A percentile compares a stretch with the other conserved stretches of the same genome.
phyloP scores from a whole-genome alignment of 163 green algal species.

The Scenedesmus sp. region DNA sequence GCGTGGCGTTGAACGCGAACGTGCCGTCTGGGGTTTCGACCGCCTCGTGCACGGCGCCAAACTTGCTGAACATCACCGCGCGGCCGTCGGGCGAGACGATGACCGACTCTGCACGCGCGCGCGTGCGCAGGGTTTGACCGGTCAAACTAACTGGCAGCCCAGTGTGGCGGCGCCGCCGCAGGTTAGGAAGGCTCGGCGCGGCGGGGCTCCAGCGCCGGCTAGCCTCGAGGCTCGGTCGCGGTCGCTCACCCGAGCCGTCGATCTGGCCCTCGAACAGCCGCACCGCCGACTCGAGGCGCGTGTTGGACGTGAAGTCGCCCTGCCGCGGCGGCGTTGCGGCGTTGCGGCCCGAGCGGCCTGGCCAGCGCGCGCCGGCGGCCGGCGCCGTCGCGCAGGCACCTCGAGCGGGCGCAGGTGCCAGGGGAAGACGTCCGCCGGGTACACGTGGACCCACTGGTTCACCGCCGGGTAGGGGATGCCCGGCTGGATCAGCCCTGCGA shows the following conservation, averaged over 20 bases:
- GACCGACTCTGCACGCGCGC: slow-evolving; percentile 58
- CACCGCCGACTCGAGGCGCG: slow-evolving; percentile 1
- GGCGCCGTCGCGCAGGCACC: slow-evolving; percentile 6
- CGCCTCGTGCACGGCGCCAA: slow-evolving; percentile 51
- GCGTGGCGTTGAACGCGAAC: slow-evolving; percentile 20
- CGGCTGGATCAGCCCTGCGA: slow-evolving; percentile 8
- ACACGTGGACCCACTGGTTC: slow-evolving; percentile 13
- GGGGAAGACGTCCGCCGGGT: slow-evolving; percentile 31
- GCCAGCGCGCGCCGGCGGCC: too few species aligned
- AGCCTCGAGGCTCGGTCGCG: too few species aligned
- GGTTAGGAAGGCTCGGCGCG: too few species aligned
- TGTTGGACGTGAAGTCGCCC: slow-evolving; percentile 30
- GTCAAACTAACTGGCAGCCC: too few species aligned
- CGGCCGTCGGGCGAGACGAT: slow-evolving; percentile 53
- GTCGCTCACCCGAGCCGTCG: slow-evolving; percentile 34
- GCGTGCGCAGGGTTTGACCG: not conserved
- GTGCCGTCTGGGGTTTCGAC: not conserved
- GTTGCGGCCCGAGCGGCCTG: not conserved
- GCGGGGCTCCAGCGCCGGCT: too few species aligned
- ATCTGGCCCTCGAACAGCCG: slow-evolving; percentile 43
- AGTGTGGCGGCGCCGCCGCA: too few species aligned
- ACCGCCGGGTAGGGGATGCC: slow-evolving; percentile 30
- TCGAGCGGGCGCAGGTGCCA: slow-evolving; percentile 27
- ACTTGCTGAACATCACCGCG: slow-evolving; percentile 68
- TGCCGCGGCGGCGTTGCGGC: not conserved